Base-by-base conservation (phyloP, 2,329 filamentous ascomycete genomes). In the Cladophialophora chaetospira region DNA sequence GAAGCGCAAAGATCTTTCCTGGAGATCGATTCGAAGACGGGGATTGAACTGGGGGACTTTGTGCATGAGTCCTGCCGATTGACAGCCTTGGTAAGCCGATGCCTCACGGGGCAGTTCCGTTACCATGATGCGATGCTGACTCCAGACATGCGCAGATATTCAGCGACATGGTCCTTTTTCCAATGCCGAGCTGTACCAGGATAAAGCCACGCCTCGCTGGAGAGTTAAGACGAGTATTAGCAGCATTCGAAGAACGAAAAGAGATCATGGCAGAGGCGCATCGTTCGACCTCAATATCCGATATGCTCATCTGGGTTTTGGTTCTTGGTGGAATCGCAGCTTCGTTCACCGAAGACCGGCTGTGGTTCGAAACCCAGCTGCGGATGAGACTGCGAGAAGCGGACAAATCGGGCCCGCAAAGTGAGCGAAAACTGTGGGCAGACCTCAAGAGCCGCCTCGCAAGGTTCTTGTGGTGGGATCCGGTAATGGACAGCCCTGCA, bases 141-240 rank as follows among this genome's bases (percentile, higher is more conserved):
- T 28, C 26, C 15, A 25, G 19, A 13, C 3, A 17, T 8, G 5
- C 19, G 8, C 25, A 47, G 44, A 35, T 47, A 9, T 47, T 21
- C 17, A 33, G 44, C 15, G 28, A 35, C 19, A 47, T 47, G 28
- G 44, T 35, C 25, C 44, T 47, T 10, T 47, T 47, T 29, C 44
- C 28, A 11, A 47, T 47, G 44, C 44, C 44, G 44, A 47, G 44
- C 6, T 47, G 44, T 11, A 47, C 44, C n/a, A 15, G 31, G 17
- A 47, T 35, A 28, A 47, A 47, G 28, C 44, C 28, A 15, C 44
- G 28, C n/a, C 15, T 33, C 3, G 44, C 44, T 21, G 2, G 9
- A 17, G 17, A 47, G 17, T 21, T 47, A 28, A 47, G 28, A 15
- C 28, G 23, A 2, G 2, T 35, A 8, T 35, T 23, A 10, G 44